Conservation (phyloP, 352 stramenopile species). For the Globisporangium nodosum region DNA sequence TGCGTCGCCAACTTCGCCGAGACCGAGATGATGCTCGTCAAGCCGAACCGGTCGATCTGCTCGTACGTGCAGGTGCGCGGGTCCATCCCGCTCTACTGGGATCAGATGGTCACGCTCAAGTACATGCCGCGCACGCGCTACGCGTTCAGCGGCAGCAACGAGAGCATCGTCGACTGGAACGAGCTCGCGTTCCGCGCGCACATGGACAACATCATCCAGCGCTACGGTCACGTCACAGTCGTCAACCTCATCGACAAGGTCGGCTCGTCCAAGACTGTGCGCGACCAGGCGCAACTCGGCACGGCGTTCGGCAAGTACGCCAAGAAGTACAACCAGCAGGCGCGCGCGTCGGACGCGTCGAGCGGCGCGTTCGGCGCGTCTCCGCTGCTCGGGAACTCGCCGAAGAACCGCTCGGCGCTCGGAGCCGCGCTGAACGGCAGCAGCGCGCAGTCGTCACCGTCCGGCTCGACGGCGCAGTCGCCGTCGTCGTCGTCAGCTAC, state of each 20-base stretch:
- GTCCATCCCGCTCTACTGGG: conserved; percentile 94
- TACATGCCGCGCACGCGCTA: conserved; percentile 89
- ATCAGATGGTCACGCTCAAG: conserved; percentile 83
- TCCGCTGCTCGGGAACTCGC: conserved; percentile 25
- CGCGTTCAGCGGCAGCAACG: conserved; percentile 43
- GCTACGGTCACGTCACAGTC: conserved; percentile 67
- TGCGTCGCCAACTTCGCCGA: conserved; percentile 93
- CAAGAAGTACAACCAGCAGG: conserved; percentile 82
- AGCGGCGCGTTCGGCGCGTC: neutral
- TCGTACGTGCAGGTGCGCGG: conserved; percentile 93
- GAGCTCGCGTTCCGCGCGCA: conserved; percentile 62
- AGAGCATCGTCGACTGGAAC: conserved; percentile 70
- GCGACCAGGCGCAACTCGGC: conserved; percentile 89
- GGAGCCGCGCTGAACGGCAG: conserved; percentile 11
- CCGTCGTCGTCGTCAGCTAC: neutral
- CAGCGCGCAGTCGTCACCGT: conserved; percentile 16
- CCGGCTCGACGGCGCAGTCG: too few relatives aligned
- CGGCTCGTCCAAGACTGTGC: conserved; percentile 55
- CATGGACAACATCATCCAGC: conserved; percentile 67
- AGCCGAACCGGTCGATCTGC: conserved; percentile 58
- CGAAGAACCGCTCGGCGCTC: conserved; percentile 16
- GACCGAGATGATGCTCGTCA: conserved; percentile 90
- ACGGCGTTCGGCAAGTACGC: conserved; percentile 80
- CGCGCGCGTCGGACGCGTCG: conserved; percentile 40
- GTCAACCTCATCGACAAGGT: conserved; percentile 94